Percentiles rank a stretch among this genome's conserved stretches.
Evolutionary conservation across 2,329 filamentous ascomycete species (phyloP).

Genomic region (Mollisiaceae sp.): DNA sequence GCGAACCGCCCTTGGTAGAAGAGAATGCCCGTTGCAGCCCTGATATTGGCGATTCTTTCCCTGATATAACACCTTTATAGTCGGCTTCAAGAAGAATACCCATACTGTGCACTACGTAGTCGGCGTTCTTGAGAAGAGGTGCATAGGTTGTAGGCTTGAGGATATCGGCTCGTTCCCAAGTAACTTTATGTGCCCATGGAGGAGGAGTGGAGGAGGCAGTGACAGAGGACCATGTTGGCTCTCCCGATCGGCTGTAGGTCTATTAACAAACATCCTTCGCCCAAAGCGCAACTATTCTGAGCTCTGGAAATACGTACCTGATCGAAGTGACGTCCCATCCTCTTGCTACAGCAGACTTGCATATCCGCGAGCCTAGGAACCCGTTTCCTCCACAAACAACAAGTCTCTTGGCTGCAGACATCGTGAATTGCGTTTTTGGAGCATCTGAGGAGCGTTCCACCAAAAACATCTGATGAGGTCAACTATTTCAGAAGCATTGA

Average conservation of each 20-base stretch:
- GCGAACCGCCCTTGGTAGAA: conserved; percentile 63
- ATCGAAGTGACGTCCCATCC: conserved; percentile 94
- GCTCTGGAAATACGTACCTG: conserved; percentile 60
- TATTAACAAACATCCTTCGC: conserved; percentile 8
- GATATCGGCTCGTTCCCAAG: conserved; percentile 89
- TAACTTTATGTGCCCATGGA: conserved; percentile 79
- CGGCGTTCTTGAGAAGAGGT: conserved; percentile 74
- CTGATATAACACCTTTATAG: conserved; percentile 91
- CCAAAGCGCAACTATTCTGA: background rate
- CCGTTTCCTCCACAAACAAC: conserved; percentile 94
- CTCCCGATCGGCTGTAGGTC: conserved; percentile 77
- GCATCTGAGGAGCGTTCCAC: conserved; percentile 5
- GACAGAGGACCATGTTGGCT: conserved; percentile 82
- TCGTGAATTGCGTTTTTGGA: background rate
- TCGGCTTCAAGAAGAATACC: conserved; percentile 96
- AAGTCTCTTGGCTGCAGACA: conserved; percentile 67
- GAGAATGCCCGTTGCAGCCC: conserved; percentile 83
- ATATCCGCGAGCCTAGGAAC: conserved; percentile 88
- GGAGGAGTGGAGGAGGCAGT: conserved; percentile 71
- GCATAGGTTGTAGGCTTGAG: conserved; percentile 82
- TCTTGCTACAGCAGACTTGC: conserved; percentile 82
- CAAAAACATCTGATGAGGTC: conserved; percentile 16
- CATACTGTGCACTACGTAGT: conserved; percentile 92
- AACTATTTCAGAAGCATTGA: conserved; percentile 21
- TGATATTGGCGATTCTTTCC: conserved; percentile 79